phyloP scores from a whole-genome alignment of 1,284 basidiomycete species.

The Mixia osmundae region DNA sequence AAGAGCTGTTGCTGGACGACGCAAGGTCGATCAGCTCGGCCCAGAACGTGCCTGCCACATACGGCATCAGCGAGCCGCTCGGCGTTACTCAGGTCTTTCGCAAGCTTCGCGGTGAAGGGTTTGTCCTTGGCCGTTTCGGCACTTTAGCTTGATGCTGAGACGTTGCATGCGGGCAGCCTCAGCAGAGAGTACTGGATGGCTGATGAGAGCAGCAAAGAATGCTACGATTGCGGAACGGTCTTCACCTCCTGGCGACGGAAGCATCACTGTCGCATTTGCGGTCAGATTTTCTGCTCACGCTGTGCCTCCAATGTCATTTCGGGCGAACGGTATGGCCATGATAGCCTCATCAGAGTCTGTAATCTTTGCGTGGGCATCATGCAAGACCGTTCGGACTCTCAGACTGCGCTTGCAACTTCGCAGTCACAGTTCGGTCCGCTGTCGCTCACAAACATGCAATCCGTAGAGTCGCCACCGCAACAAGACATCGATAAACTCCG shows the following conservation, averaged over 20 bases:
- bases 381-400: conserved; percentile 32
- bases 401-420: conserved; percentile 17
- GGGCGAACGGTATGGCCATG: conserved; percentile 73
- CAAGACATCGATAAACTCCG: conserved; percentile 25
- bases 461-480: conserved; percentile 26
- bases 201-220: conserved; percentile 29
- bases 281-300: conserved; percentile 71
- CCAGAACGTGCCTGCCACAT: not conserved
- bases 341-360: conserved; percentile 78
- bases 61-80: conserved; percentile 1
- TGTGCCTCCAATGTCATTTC: conserved; percentile 96
- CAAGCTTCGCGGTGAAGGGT: conserved; percentile 7
- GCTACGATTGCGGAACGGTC: conserved; percentile 72
- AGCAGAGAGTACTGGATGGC: conserved; percentile 1
- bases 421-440: conserved; percentile 27
- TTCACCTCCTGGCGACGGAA: conserved; percentile 83
- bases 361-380: conserved; percentile 83
- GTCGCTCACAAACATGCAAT: conserved; percentile 38
- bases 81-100: conserved; percentile 7
- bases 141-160: conserved; percentile 6
- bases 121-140: too few relatives aligned
- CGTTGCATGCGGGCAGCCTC: not conserved
- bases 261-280: conserved; percentile 45
- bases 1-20: conserved; percentile 4
- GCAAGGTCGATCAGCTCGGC: conserved; percentile 5